Evolutionary conservation across 2,329 filamentous ascomycete genomes (phyloP).

Genomic region (Cyphellophora europaea): DNA sequence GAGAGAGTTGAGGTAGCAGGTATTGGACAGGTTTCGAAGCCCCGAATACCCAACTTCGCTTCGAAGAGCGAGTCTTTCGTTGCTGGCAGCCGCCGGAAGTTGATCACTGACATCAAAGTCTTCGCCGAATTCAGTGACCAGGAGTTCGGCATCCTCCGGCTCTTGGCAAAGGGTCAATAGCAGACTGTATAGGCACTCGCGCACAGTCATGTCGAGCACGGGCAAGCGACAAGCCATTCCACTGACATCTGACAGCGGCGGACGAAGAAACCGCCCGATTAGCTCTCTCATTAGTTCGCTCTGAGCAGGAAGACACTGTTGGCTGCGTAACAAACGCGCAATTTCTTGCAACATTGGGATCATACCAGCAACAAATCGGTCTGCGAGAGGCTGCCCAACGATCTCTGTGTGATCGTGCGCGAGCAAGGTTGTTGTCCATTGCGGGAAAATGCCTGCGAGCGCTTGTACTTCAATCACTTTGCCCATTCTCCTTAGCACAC

Average conservation of each 20-base stretch:
- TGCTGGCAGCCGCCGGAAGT: slow-evolving; percentile 8
- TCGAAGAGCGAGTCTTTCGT: slow-evolving; percentile 40
- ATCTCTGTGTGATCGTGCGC: slow-evolving; percentile 35
- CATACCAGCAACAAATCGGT: slow-evolving; percentile 34
- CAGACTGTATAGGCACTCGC: slow-evolving; percentile 52
- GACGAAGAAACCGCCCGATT: slow-evolving; percentile 59
- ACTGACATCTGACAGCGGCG: slow-evolving; percentile 32
- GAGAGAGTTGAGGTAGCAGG: slow-evolving; percentile 93
- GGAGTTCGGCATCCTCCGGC: slow-evolving; percentile 33
- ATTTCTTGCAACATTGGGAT: slow-evolving; percentile 29
- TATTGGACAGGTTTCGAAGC: slow-evolving; percentile 85
- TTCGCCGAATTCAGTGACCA: slow-evolving; percentile 13
- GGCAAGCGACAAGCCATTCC: no score
- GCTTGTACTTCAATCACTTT: slow-evolving; percentile 28
- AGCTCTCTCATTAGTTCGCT: slow-evolving; percentile 41
- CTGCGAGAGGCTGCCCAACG: slow-evolving; percentile 35
- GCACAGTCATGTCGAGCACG: slow-evolving; percentile 45
- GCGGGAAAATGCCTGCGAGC: slow-evolving; percentile 30
- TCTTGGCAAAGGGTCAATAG: slow-evolving; percentile 48
- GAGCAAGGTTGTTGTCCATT: slow-evolving; percentile 35
- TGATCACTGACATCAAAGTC: slow-evolving; percentile 14
- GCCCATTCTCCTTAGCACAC: slow-evolving; percentile 33
- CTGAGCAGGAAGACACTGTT: slow-evolving; percentile 11
- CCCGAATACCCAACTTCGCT: slow-evolving; percentile 77
- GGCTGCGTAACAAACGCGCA: slow-evolving; percentile 7